These are phyloP conservation scores for Osmanthus fragrans DNA, from an alignment of 257 asterid genomes.

Conservation along the genomic window DNA sequence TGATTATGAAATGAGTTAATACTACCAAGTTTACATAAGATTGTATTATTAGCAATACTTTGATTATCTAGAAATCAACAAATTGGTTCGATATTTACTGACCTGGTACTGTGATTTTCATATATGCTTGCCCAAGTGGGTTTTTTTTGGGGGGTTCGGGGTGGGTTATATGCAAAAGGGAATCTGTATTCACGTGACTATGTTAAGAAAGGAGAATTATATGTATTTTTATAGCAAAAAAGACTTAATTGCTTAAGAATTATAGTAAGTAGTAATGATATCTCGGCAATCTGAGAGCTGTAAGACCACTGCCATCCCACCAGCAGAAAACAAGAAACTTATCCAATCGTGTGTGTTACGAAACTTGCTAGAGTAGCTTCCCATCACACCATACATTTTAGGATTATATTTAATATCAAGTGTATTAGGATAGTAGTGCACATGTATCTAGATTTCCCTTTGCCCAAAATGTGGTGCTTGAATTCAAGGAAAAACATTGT, in stretches of 20 bases:
- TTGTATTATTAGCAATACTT: constrained; percentile 12
- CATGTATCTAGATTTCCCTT: not conserved
- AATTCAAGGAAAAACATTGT: not conserved
- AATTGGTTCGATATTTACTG: constrained; percentile 17
- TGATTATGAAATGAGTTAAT: constrained; percentile 22
- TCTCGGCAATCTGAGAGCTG: not conserved
- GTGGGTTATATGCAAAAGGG: not conserved
- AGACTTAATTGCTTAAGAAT: not conserved
- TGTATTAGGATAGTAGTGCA: constrained; percentile 6
- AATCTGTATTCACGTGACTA: not conserved
- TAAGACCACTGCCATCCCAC: not conserved
- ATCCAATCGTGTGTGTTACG: not conserved
- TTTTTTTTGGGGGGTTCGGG: not conserved
- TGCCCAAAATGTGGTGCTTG: not conserved
- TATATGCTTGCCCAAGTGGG: not conserved
- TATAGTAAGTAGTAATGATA: not conserved
- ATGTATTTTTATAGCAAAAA: not conserved
- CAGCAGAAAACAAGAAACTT: not conserved
- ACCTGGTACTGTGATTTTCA: constrained; percentile 14
- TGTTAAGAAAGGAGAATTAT: not conserved
- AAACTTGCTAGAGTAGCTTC: not conserved
- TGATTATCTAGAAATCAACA: constrained; percentile 11
- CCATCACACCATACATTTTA: not conserved
- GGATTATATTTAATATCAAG: not conserved
- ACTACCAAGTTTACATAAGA: constrained; percentile 7